Evolutionary conservation across 2,329 filamentous ascomycete genomes (phyloP).

Genomic region (Pezicula rhizophila): DNA sequence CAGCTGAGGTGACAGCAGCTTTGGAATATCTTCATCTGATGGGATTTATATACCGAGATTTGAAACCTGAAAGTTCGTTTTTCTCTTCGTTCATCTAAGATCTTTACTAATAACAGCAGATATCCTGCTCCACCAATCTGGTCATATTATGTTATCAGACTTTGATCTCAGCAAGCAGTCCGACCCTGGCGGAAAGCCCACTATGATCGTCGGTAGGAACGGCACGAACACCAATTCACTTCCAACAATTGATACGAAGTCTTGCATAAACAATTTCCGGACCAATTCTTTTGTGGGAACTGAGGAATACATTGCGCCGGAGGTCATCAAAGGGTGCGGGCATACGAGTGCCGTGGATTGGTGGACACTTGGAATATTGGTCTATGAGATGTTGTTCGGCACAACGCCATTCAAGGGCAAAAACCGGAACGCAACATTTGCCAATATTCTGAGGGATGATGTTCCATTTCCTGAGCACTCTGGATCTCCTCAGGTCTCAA

Average conservation of each 20-base stretch:
- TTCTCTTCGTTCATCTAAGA: slow-evolving; percentile 8
- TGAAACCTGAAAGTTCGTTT: slow-evolving; percentile 89
- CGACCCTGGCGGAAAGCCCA: slow-evolving; percentile 88
- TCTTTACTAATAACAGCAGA: slow-evolving; percentile 51
- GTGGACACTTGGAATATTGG: slow-evolving; percentile 96
- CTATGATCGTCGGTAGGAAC: slow-evolving; percentile 86
- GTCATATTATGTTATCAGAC: slow-evolving; percentile 98
- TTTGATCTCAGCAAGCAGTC: slow-evolving; percentile 99
- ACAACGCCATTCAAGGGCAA: slow-evolving; percentile 99
- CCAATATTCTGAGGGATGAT: slow-evolving; percentile 92
- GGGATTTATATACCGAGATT: slow-evolving; percentile 97
- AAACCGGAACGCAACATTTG: slow-evolving; percentile 96
- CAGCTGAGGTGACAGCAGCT: slow-evolving; percentile 92
- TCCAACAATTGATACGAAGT: slow-evolving; percentile 97
- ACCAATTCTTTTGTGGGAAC: slow-evolving; percentile 98
- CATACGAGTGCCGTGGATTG: slow-evolving; percentile 98
- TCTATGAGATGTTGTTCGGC: slow-evolving; percentile 98
- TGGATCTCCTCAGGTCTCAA: slow-evolving; percentile 78
- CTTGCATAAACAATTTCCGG: slow-evolving; percentile 95
- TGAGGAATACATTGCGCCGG: slow-evolving; percentile 97
- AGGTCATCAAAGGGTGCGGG: slow-evolving; percentile 97
- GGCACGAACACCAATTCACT: slow-evolving; percentile 80
- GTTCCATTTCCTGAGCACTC: slow-evolving; percentile 91
- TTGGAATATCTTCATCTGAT: slow-evolving; percentile 96
- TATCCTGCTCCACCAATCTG: slow-evolving; percentile 96